Evolutionary conservation across 78 protist genomes (phyloP).

Genomic region (Guillardia theta): DNA sequence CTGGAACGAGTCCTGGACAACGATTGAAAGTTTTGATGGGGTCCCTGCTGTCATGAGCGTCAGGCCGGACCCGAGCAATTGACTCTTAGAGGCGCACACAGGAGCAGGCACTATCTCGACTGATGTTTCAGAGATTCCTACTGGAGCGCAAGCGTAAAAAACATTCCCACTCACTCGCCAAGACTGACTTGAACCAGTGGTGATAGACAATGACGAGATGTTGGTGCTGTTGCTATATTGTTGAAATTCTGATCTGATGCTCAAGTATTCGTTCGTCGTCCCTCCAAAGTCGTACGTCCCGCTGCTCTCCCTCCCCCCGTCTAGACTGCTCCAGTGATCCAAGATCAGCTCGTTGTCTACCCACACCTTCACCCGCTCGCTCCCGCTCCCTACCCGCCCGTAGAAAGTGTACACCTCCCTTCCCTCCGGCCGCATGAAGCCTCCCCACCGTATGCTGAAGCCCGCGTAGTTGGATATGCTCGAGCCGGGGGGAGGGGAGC

Average conservation of each 20-base stretch:
- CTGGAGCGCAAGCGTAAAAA: background rate
- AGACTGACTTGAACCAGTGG: too few species aligned
- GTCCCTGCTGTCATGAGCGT: background rate
- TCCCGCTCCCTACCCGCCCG: background rate
- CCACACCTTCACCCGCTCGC: constrained; percentile 13
- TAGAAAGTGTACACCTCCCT: background rate
- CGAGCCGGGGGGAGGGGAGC: background rate
- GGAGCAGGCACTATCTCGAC: too few species aligned
- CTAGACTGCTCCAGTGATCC: background rate
- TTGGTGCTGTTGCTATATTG: background rate
- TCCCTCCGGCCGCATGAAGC: background rate
- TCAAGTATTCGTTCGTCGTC: background rate
- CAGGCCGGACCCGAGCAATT: too few species aligned
- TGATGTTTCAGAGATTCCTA: too few species aligned
- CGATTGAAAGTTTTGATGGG: background rate
- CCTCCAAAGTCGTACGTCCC: background rate
- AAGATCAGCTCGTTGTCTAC: background rate
- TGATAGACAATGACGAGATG: background rate
- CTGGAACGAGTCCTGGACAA: background rate
- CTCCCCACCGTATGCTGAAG: constrained; percentile 12
- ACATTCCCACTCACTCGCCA: background rate
- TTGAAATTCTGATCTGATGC: background rate
- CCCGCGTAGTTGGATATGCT: too few species aligned
- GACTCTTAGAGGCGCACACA: too few species aligned
- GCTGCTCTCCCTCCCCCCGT: background rate